A percentile compares a stretch with the other conserved stretches of the same genome.
Conservation (phyloP, 1,139 yeast species). For the Scheffersomyces titani region DNA sequence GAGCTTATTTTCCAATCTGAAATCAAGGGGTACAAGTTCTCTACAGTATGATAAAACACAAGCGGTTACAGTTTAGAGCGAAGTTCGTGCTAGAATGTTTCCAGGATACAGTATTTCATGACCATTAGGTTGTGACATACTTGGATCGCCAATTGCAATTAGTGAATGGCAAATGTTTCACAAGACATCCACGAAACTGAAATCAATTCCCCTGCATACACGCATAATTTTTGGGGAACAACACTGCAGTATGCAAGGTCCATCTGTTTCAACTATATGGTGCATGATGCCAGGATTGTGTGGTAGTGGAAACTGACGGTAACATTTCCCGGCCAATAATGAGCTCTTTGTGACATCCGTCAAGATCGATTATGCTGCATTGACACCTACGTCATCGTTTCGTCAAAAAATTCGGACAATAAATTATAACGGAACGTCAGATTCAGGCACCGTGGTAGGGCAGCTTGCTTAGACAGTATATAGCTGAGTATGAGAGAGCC, state of each 20-base stretch:
- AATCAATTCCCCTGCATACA: background rate
- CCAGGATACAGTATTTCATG: background rate
- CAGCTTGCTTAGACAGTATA: background rate
- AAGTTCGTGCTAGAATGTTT: background rate
- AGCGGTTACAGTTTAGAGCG: background rate
- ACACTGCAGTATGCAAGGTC: slow-evolving; percentile 1
- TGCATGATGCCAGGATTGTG: background rate
- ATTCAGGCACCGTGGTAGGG: background rate
- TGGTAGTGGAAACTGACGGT: background rate
- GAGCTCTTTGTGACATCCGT: background rate
- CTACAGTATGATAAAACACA: background rate
- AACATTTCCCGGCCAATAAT: background rate
- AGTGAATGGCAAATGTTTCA: background rate
- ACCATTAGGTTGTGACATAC: background rate
- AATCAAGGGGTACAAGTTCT: background rate
- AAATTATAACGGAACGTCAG: background rate
- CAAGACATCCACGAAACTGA: background rate
- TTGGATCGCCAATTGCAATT: background rate
- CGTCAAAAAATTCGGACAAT: background rate
- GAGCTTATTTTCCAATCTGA: background rate
- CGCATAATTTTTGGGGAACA: background rate
- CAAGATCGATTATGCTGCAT: background rate
- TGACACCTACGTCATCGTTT: background rate
- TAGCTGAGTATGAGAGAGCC: background rate
- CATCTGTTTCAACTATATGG: background rate